These are phyloP conservation scores for Wickerhamiella hasegawae DNA, from an alignment of 805 yeast species.

Conservation along the genomic window DNA sequence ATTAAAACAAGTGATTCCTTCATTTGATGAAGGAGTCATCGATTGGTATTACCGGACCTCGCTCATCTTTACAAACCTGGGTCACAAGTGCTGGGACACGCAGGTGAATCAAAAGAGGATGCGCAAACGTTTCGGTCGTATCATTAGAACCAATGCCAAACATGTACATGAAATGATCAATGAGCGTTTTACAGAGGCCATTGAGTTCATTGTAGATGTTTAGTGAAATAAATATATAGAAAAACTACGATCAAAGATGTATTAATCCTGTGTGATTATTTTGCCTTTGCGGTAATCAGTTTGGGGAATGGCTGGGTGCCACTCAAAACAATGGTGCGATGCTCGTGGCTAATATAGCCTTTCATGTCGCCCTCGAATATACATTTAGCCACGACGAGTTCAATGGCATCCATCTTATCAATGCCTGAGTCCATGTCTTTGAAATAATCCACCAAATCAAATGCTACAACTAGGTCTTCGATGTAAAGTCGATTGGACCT, in stretches of 20 bases:
- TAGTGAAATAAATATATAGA: not conserved
- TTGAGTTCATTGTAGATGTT: conserved; percentile 44
- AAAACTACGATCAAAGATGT: not conserved
- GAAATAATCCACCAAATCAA: not conserved
- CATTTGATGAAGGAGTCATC: conserved; percentile 73
- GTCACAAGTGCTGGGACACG: conserved; percentile 70
- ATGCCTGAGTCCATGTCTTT: not conserved
- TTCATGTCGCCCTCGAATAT: conserved; percentile 12
- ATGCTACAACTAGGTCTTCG: conserved; percentile 2
- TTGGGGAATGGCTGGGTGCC: conserved; percentile 13
- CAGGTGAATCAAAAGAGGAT: conserved; percentile 43
- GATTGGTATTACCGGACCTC: conserved; percentile 89
- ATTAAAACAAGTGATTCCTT: conserved; percentile 67
- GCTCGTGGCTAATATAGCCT: conserved; percentile 13
- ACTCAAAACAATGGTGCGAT: conserved; percentile 11
- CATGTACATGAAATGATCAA: conserved; percentile 62
- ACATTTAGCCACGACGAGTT: conserved; percentile 10
- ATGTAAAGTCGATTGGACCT: conserved; percentile 9
- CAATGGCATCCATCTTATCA: conserved; percentile 7
- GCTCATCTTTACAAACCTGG: conserved; percentile 56
- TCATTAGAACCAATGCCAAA: conserved; percentile 53
- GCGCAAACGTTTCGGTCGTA: conserved; percentile 82
- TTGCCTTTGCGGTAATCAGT: conserved; percentile 1
- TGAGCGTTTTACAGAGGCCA: conserved; percentile 72
- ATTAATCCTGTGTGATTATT: not conserved